Percentiles rank a stretch among this genome's conserved stretches.
Evolutionary conservation across 768 basidiomycete species (phyloP).

Genomic region (Mycena polygramma): DNA sequence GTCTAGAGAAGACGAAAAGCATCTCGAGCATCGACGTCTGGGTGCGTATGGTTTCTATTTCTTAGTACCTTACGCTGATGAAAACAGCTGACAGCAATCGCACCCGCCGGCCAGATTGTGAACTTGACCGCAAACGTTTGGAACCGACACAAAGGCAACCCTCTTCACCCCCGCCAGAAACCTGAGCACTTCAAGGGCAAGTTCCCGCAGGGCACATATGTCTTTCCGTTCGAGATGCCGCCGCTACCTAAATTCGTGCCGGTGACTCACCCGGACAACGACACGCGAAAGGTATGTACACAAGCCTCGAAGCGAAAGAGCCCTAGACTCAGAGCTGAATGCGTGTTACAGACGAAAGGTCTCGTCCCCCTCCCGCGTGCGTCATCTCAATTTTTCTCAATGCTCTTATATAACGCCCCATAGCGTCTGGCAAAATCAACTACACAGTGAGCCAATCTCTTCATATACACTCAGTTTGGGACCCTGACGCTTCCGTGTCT

Average conservation of each 20-base stretch:
- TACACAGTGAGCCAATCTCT: constrained; percentile 14
- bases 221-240: constrained; percentile 37
- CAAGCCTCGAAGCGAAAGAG: background rate
- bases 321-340: background rate
- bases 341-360: constrained; percentile 21
- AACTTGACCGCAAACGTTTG: constrained; percentile 37
- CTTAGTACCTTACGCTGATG: background rate
- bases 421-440: constrained; percentile 35
- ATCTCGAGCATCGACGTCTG: constrained; percentile 39
- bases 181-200: constrained; percentile 33
- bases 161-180: constrained; percentile 21
- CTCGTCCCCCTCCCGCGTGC: constrained; percentile 35
- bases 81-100: constrained; percentile 25
- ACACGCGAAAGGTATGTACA: constrained; percentile 30
- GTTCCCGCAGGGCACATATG: constrained; percentile 34
- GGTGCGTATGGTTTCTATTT: constrained; percentile 14
- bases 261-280: constrained; percentile 37
- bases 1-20: constrained; percentile 34
- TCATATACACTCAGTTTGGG: background rate
- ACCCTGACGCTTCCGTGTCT: background rate
- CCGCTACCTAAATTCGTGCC: constrained; percentile 38
- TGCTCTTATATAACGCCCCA: background rate
- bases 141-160: constrained; percentile 36
- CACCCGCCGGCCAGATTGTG: constrained; percentile 30
- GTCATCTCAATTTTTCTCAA: constrained; percentile 11